Base-by-base conservation (phyloP, 805 yeast species). In the Brettanomyces custersianus region DNA sequence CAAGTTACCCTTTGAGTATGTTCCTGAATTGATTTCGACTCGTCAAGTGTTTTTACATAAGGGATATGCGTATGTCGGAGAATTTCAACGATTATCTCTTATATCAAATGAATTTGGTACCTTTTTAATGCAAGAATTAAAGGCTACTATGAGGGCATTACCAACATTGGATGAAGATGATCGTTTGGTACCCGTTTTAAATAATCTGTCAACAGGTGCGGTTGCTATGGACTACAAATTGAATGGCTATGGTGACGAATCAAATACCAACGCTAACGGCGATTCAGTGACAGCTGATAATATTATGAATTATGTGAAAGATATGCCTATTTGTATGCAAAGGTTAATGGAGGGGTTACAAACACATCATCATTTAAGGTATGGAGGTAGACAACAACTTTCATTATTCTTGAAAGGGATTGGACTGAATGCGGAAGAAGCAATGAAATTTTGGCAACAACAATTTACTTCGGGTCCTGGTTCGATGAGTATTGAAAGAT, bases 131-230 rank as follows among this genome's bases (percentile, higher is more conserved):
- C 52, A 57, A 13, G 73, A 76, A 16, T 63, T 92, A 44, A 59
- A 76, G 17, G 60, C 66, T 32, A 84, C 96, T 0, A 77, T 86
- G 47, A 82, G 81, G 51, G 71, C 82, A 16, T 62, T 87, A 37
- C 94, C 95, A 5, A 68, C 88, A 9, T 63, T 90, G 38, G 95
- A 87, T 51, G 97, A 90, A 61, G 96, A 87, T 51, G 94, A 87
- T 53, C 67, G 99, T 39, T 60, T 92, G 31, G 62, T 87, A 35
- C 96, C 96, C 1, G 75, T 92, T 20, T 65, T 92, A 43, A 76
- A 77, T 49, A 87, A 88, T 49, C 59, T 92, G 32, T 75, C 94
- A 0, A 69, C 73, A 21, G 86, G 86, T 10, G 82, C 81, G 49
- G 72, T 80, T 2, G 62, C 79, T 5, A 59, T 68, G 22, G 77